Evolutionary conservation across 1,284 basidiomycete species (phyloP).

Genomic region (Ganoderma lingzhi): DNA sequence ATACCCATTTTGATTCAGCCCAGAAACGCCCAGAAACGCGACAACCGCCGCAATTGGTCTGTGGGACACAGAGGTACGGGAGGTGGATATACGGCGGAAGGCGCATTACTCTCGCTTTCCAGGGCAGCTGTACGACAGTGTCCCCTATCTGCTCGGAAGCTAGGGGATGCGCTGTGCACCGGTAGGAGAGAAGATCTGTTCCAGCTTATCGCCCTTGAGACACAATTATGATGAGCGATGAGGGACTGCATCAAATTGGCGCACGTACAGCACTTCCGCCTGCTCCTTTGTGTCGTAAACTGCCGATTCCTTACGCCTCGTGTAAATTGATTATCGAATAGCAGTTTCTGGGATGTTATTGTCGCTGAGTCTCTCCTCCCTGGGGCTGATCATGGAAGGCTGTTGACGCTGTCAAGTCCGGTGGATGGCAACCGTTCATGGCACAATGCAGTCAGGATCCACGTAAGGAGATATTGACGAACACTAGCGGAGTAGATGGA

Average conservation of each 20-base stretch:
- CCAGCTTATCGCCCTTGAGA: conserved; percentile 30
- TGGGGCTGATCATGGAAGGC: neutral
- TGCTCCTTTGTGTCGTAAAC: conserved; percentile 10
- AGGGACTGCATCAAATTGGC: conserved; percentile 2
- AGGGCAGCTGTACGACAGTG: conserved; percentile 9
- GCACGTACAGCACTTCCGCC: conserved; percentile 24
- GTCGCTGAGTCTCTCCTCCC: neutral
- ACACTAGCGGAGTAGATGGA: neutral
- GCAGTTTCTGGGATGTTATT: neutral
- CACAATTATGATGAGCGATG: conserved; percentile 21
- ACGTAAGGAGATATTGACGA: neutral
- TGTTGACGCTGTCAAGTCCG: neutral
- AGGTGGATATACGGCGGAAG: conserved; percentile 30
- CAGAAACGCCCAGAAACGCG: neutral
- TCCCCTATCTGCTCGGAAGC: conserved; percentile 12
- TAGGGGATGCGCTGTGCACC: conserved; percentile 14
- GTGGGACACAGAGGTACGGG: neutral
- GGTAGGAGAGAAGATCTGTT: conserved; percentile 10
- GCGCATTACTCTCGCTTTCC: conserved; percentile 28
- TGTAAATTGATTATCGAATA: neutral
- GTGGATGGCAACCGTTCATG: neutral
- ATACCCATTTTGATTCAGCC: neutral
- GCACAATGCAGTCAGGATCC: no score
- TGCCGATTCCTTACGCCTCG: neutral
- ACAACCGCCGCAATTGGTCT: neutral